Evolutionary conservation across 441 rosid genomes (phyloP).

Genomic region (Pelargonium australe): DNA sequence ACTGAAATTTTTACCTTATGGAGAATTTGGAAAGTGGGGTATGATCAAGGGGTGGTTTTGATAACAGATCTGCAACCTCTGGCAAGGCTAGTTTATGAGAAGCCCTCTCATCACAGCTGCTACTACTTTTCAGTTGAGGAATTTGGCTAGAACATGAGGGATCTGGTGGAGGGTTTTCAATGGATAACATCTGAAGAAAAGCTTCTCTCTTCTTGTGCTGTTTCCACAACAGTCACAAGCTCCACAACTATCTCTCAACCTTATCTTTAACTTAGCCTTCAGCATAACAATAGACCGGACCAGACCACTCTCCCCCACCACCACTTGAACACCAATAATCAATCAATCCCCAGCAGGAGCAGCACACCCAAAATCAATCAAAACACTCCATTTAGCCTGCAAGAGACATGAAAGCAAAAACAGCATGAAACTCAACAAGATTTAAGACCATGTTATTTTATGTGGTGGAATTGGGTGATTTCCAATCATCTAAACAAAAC

Average conservation of each 20-base stretch:
- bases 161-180: slow-evolving; percentile 77
- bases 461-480: slow-evolving; percentile 47
- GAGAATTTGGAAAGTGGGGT: slow-evolving; percentile 62
- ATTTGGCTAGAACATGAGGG: slow-evolving; percentile 49
- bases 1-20: slow-evolving; percentile 51
- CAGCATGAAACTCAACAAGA: slow-evolving; percentile 13
- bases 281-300: slow-evolving; percentile 49
- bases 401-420: slow-evolving; percentile 10
- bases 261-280: slow-evolving; percentile 54
- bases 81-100: slow-evolving; percentile 37
- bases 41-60: slow-evolving; percentile 22
- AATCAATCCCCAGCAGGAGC: slow-evolving; percentile 19
- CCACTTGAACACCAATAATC: slow-evolving; percentile 11
- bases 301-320: slow-evolving; percentile 15
- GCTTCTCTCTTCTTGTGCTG: slow-evolving; percentile 64
- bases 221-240: slow-evolving; percentile 56
- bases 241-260: slow-evolving; percentile 37
- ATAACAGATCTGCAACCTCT: slow-evolving; percentile 43
- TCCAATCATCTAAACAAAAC: slow-evolving; percentile 26
- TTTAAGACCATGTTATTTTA: slow-evolving; percentile 49
- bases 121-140: slow-evolving; percentile 36
- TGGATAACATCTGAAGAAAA: slow-evolving; percentile 90
- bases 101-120: slow-evolving; percentile 46
- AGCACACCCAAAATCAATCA: background rate
- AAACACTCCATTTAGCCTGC: slow-evolving; percentile 32